Base-by-base conservation (phyloP, 805 yeast genomes). In the Yamadazyma takamatsuzukensis region DNA sequence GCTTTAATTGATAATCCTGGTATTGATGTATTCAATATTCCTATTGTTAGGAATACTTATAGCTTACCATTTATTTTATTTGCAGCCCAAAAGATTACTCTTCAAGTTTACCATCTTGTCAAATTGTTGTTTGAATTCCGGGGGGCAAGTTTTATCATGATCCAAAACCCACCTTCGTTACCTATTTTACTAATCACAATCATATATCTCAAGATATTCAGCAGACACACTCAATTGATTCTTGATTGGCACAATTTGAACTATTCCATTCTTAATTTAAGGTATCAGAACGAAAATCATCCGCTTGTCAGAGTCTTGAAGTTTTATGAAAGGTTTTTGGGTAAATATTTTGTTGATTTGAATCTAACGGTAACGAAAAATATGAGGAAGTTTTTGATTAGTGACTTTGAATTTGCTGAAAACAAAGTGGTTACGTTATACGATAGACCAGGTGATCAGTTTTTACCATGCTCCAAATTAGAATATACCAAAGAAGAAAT, bases 201-300 rank as follows among this genome's bases (percentile, higher is more conserved):
- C 2, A 15, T 80, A 1, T 77, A 74, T 50, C 72, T 74, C 36
- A 56, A 62, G 27, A 21, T 75, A 12, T 57, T 66, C 38, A 57
- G 76, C 26, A 71, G 75, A 9, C 69, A 77, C 2, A 67, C 89
- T 4, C 70, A 72, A 48, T 57, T 90, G 15, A 70, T 93, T 14
- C 75, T 93, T 30, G 99, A 93, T 59, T 93, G 98, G 98, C 99
- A 93, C 58, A 93, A 93, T 56, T 67, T 93, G 46, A 95, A 94
- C 25, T 90, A 76, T 56, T 75, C 95, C 2, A 85, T 93, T 17
- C 59, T 93, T 36, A 80, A 82, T 33, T 53, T 90, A 49, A 78
- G 78, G 45, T 76, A 77, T 44, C 51, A 68, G 4, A 69, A 69
- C 34, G 53, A 58, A 30, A 59, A 57, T 21, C 85, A 85, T 50